A percentile compares a stretch with the other conserved stretches of the same genome.
phyloP scores from a whole-genome alignment of 1,284 basidiomycete genomes.

The Paramarasmius palmivorus region DNA sequence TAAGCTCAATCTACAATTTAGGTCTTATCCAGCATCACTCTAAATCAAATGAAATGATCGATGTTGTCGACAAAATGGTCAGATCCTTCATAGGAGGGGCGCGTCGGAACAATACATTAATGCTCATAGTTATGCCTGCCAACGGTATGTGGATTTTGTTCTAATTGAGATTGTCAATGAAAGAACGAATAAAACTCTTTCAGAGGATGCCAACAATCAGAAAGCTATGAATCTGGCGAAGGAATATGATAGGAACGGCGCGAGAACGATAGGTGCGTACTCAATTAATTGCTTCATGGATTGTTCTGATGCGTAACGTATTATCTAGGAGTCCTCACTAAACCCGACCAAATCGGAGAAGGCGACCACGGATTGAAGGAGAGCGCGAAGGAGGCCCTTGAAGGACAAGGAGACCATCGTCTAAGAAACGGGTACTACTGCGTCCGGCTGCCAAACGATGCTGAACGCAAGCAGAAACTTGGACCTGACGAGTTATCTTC shows the following conservation, averaged over 20 bases:
- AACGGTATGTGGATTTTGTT: conserved; percentile 50
- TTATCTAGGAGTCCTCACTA: conserved; percentile 44
- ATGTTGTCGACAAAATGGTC: conserved; percentile 47
- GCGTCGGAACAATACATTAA: conserved; percentile 44
- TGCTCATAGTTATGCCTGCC: conserved; percentile 63
- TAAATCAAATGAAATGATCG: conserved; percentile 33
- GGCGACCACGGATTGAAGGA: conserved; percentile 35
- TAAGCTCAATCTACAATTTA: conserved; percentile 19
- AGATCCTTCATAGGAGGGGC: conserved; percentile 39
- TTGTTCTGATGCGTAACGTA: neutral
- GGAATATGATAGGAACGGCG: conserved; percentile 37
- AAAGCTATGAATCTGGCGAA: conserved; percentile 40
- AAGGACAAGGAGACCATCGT: conserved; percentile 30
- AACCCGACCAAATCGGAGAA: conserved; percentile 43
- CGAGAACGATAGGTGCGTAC: conserved; percentile 44
- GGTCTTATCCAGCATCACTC: conserved; percentile 58
- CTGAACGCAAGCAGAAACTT: conserved; percentile 34
- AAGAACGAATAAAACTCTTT: neutral
- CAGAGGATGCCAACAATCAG: conserved; percentile 55
- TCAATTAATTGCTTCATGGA: neutral
- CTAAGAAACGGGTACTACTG: conserved; percentile 51
- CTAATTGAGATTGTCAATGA: neutral
- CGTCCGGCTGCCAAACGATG: conserved; percentile 47
- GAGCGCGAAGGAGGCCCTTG: conserved; percentile 41
- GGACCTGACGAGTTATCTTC: conserved; percentile 30